Percentiles rank a stretch among this genome's conserved stretches.
These are phyloP conservation scores for Mycena sanguinolenta DNA, from an alignment of 768 basidiomycete genomes.

Conservation along the genomic window DNA sequence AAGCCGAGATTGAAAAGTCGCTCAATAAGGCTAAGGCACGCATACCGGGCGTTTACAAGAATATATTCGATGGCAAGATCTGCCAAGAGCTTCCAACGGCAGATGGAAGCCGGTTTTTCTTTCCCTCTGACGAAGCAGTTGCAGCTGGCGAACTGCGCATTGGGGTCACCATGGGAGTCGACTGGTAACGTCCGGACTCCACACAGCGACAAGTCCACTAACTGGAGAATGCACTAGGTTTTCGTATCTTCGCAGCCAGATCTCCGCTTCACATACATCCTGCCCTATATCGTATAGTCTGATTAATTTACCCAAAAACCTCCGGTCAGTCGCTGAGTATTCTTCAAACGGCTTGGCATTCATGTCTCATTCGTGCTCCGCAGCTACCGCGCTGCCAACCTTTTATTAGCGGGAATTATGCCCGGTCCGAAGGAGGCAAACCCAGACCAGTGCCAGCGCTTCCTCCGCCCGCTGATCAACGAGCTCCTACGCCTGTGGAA, in stretches of 20 bases:
- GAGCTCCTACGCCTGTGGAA: too few species aligned
- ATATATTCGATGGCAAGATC: too few species aligned
- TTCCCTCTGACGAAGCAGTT: conserved; percentile 19
- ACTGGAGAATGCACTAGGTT: conserved; percentile 50
- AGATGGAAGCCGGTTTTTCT: conserved; percentile 48
- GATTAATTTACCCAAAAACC: conserved; percentile 44
- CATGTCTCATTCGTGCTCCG: too few species aligned
- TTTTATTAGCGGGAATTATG: too few species aligned
- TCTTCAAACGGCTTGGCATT: too few species aligned
- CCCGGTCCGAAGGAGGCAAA: too few species aligned
- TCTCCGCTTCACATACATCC: conserved; percentile 49
- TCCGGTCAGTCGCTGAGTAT: conserved; percentile 35
- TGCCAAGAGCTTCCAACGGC: conserved; percentile 40
- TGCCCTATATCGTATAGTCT: conserved; percentile 50
- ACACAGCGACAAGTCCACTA: background rate
- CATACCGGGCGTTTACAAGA: conserved; percentile 21
- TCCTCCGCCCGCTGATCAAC: too few species aligned
- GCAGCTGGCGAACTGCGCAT: conserved; percentile 44
- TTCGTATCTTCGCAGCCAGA: conserved; percentile 51
- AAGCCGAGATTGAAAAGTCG: background rate
- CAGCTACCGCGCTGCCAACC: too few species aligned
- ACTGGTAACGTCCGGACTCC: conserved; percentile 43
- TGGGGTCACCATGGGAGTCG: conserved; percentile 45
- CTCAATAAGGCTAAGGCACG: background rate
- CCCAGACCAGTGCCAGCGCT: too few species aligned